Evolutionary conservation across 148 eudicot genomes (phyloP).

Genomic region (Simmondsia chinensis): DNA sequence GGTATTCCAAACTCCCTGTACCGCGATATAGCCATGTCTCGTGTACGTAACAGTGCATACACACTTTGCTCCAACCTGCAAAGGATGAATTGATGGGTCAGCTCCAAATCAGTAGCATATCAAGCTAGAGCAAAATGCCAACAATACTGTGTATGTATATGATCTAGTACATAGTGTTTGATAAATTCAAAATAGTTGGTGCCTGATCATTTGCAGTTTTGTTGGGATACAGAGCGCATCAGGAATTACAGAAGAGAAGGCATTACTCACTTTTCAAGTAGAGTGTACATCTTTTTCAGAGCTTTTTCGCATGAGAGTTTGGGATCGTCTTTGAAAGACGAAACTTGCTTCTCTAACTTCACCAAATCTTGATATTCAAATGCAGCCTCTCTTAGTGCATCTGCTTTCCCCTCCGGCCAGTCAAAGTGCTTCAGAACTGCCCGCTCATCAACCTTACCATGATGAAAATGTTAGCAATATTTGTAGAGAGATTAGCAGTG

Average conservation of each 20-base stretch:
- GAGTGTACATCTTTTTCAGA: slow-evolving; percentile 86
- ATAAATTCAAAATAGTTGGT: background rate
- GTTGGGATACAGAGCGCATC: too few species aligned
- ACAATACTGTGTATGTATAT: background rate
- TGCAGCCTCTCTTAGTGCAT: slow-evolving; percentile 91
- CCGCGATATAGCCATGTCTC: slow-evolving; percentile 92
- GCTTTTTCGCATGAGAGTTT: slow-evolving; percentile 70
- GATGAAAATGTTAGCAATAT: background rate
- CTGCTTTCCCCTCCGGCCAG: slow-evolving; percentile 99
- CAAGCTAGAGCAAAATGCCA: background rate
- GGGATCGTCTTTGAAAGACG: slow-evolving; percentile 77
- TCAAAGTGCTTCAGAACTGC: slow-evolving; percentile 99
- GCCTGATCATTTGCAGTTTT: too few species aligned
- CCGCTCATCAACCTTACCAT: slow-evolving; percentile 79
- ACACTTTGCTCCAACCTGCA: slow-evolving; percentile 91
- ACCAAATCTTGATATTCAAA: slow-evolving; percentile 90
- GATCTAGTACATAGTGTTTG: background rate
- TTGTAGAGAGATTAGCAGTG: background rate
- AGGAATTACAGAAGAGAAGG: background rate
- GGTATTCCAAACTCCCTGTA: slow-evolving; percentile 92
- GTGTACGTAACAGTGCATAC: slow-evolving; percentile 81
- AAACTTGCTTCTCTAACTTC: slow-evolving; percentile 66
- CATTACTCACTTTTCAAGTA: slow-evolving; percentile 84
- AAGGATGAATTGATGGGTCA: slow-evolving; percentile 1
- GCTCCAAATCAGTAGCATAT: background rate